Conservation (phyloP, 2,329 filamentous ascomycete species). For the Leptoxyphium fumago region DNA sequence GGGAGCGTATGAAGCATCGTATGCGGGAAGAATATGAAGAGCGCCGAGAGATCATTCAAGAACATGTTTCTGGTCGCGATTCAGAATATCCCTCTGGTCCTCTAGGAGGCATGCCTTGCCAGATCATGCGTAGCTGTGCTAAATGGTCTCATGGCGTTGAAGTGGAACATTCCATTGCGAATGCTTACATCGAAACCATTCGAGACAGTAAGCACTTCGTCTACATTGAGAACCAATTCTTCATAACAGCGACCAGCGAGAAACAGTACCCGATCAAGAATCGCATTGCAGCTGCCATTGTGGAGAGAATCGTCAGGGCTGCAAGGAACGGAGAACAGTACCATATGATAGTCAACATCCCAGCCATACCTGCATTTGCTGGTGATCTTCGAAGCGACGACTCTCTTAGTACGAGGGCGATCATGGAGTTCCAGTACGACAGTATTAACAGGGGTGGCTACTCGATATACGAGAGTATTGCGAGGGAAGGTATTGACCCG, state of each 20-base stretch:
- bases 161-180: slow-evolving; percentile 67
- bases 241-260: slow-evolving; percentile 60
- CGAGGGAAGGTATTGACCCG: slow-evolving; percentile 52
- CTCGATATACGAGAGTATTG: slow-evolving; percentile 61
- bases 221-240: slow-evolving; percentile 93
- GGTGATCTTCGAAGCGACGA: slow-evolving; percentile 62
- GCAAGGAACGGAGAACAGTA: slow-evolving; percentile 50
- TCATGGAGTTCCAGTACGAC: slow-evolving; percentile 79
- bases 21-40: slow-evolving; percentile 11
- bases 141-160: slow-evolving; percentile 45
- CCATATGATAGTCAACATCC: slow-evolving; percentile 64
- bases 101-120: slow-evolving; percentile 61
- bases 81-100: slow-evolving; percentile 21
- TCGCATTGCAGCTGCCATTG: slow-evolving; percentile 64
- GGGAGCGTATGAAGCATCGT: slow-evolving; percentile 16
- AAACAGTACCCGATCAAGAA: slow-evolving; percentile 60
- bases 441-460: slow-evolving; percentile 64
- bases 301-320: slow-evolving; percentile 61
- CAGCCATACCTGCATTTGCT: slow-evolving; percentile 67
- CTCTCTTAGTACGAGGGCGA: slow-evolving; percentile 62
- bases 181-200: slow-evolving; percentile 71
- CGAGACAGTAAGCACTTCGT: slow-evolving; percentile 88
- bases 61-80: slow-evolving; percentile 5
- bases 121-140: slow-evolving; percentile 49
- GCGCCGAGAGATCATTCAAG: slow-evolving; percentile 5